Conservation (phyloP, 2,329 filamentous ascomycete species). For the Xylariaceae sp. region DNA sequence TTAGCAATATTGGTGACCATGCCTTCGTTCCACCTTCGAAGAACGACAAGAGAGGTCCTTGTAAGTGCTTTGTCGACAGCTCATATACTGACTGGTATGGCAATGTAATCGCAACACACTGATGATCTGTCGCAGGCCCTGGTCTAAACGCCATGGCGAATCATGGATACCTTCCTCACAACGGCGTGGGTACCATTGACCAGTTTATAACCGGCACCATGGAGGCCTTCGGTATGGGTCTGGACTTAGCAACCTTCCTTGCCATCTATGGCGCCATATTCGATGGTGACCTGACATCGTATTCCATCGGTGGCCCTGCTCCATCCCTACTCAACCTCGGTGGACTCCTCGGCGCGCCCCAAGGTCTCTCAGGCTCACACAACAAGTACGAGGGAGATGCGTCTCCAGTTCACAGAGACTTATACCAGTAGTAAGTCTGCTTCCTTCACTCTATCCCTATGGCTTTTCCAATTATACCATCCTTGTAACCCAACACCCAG, state of each 20-base stretch:
- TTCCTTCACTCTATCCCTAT: not conserved
- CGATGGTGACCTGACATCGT: conserved; percentile 9
- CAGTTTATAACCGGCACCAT: conserved; percentile 4
- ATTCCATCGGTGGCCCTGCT: conserved; percentile 5
- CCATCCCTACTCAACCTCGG: conserved; percentile 6
- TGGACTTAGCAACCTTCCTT: conserved; percentile 10
- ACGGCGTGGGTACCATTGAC: conserved; percentile 7
- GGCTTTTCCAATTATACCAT: not conserved
- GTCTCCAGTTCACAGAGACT: conserved; percentile 6
- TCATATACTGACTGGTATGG: not conserved
- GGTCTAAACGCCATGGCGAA: conserved; percentile 8
- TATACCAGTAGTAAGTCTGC: conserved; percentile 12
- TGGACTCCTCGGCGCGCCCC: conserved; percentile 4
- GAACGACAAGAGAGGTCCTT: conserved; percentile 5
- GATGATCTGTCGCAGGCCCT: not conserved
- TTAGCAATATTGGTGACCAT: conserved; percentile 9
- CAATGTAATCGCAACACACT: not conserved
- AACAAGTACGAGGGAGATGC: conserved; percentile 8
- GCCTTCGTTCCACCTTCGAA: conserved; percentile 2
- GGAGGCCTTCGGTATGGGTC: conserved; percentile 6
- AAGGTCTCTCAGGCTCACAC: conserved; percentile 7
- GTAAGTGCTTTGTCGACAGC: not conserved
- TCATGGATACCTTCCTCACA: conserved; percentile 11
- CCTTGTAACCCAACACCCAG: not conserved
- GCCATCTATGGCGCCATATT: conserved; percentile 5